phyloP scores from a whole-genome alignment of 352 stramenopile genomes.

The Phytophthora litchii region DNA sequence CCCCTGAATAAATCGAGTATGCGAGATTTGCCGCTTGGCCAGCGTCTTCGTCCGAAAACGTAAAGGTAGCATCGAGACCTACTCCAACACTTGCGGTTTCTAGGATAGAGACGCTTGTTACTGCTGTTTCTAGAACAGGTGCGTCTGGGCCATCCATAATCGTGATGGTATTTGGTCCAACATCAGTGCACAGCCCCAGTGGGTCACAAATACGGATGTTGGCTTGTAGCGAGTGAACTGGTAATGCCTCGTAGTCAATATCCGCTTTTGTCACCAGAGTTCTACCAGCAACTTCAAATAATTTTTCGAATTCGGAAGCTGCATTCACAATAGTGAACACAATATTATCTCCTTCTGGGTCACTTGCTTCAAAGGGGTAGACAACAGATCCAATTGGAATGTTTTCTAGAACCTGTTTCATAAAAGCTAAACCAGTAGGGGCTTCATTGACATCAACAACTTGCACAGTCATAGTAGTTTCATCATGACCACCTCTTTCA shows the following conservation, averaged over 20 bases:
- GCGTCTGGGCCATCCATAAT: conserved; percentile 52
- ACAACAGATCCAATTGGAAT: conserved; percentile 32
- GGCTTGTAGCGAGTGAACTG: conserved; percentile 28
- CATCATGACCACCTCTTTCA: conserved; percentile 21
- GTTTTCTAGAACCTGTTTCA: conserved; percentile 43
- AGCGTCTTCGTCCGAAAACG: conserved; percentile 53
- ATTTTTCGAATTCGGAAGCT: conserved; percentile 12
- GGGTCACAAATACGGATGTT: conserved; percentile 49
- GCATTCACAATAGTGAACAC: conserved; percentile 23
- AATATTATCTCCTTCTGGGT: conserved; percentile 52
- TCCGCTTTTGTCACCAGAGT: conserved; percentile 23
- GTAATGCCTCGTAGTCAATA: conserved; percentile 28
- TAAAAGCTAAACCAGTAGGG: conserved; percentile 32
- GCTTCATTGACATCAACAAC: conserved; percentile 43
- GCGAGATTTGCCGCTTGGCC: conserved; percentile 44
- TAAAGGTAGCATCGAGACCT: conserved; percentile 32
- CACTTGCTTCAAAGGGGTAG: conserved; percentile 24
- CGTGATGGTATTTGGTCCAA: conserved; percentile 45
- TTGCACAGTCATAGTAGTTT: conserved; percentile 26
- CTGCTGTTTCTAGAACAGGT: conserved; percentile 36
- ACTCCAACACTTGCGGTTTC: conserved; percentile 18
- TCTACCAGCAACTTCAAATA: conserved; percentile 22
- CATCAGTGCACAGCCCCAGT: conserved; percentile 39
- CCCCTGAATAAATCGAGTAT: conserved; percentile 54
- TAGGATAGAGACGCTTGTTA: conserved; percentile 14